Evolutionary conservation across 2,329 filamentous ascomycete genomes (phyloP), one percentile per base, ranked within the genome.

Genomic region (Hymenoscyphus linearis): DNA sequence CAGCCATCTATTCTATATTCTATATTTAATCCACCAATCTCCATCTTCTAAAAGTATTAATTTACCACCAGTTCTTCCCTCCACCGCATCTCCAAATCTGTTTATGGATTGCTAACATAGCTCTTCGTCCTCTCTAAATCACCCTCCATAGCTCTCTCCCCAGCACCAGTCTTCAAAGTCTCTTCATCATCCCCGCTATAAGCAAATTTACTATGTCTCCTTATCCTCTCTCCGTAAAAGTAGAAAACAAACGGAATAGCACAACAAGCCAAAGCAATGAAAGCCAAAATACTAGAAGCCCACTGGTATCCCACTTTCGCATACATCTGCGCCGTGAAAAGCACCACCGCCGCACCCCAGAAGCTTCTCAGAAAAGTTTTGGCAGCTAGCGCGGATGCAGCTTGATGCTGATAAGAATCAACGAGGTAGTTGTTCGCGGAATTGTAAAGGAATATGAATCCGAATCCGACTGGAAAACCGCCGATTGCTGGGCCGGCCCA

Each of bases 221-320:
- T 80, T 66, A 96, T 96, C 4, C 74, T 73, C 16, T 85, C 89
- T 3, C 91, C 91, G 68, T 84, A 91, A 70, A 79, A 85, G 79
- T 88, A 96, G 76, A 96, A 96, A 27, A 90, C 74, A 72, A 87
- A 96, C 0, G 91, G 91, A 66, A 96, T 96, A 0, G 80, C 84
- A 73, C 91, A 96, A 77, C 91, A 96, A 0, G 56, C 56, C 31
- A 60, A 27, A 34, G 40, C 37, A 36, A 60, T 60, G 26, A 60
- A 60, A 12, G 54, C 59, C 22, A 60, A 40, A 13, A 60, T 2
- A 57, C 35, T 50, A 36, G 54, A 57, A 27, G 59, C 59, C 59
- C 59, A 60, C 18, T 60, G 59, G 27, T 60, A 67, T 9, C 85
- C 85, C 14, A 93, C 79, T 2, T 85, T 81, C 55, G 80, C 74